Percentiles rank a stretch among this genome's conserved stretches.
These are phyloP conservation scores for Skeletonema potamos DNA, from an alignment of 108 stramenopile species.

Conservation along the genomic window DNA sequence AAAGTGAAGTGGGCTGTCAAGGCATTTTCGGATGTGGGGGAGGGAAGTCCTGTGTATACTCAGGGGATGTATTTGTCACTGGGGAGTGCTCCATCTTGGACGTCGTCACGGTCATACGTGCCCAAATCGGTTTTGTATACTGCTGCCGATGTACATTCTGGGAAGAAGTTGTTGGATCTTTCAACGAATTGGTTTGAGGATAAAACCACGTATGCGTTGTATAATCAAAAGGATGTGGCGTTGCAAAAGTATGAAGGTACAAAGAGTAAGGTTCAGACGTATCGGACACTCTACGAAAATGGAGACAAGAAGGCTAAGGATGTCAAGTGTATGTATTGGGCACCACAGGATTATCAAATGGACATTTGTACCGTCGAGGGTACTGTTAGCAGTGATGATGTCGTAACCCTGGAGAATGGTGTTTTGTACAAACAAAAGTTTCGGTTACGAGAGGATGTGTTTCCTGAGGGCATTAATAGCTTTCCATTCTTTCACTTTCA, in stretches of 20 bases:
- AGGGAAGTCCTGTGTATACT: constrained; percentile 56
- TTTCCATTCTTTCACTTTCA: constrained; percentile 92
- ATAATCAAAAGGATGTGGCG: constrained; percentile 37
- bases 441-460: constrained; percentile 26
- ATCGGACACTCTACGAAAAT: constrained; percentile 19
- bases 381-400: constrained; percentile 54
- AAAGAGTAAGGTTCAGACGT: constrained; percentile 41
- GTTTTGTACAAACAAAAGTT: constrained; percentile 74
- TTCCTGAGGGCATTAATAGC: constrained; percentile 59
- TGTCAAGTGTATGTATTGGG: constrained; percentile 90
- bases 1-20: constrained; percentile 89
- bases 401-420: constrained; percentile 75
- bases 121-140: constrained; percentile 67
- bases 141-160: constrained; percentile 37
- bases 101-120: constrained; percentile 28
- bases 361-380: constrained; percentile 61
- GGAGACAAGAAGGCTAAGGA: constrained; percentile 33
- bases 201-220: constrained; percentile 30
- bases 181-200: constrained; percentile 71
- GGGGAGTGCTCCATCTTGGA: constrained; percentile 24
- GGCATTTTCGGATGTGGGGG: constrained; percentile 74
- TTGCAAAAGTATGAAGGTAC: constrained; percentile 58
- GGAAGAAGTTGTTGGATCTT: constrained; percentile 26
- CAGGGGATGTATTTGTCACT: constrained; percentile 69
- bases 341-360: constrained; percentile 72